phyloP scores from a whole-genome alignment of 2,329 filamentous ascomycete species.

The Zalaria sp. region DNA sequence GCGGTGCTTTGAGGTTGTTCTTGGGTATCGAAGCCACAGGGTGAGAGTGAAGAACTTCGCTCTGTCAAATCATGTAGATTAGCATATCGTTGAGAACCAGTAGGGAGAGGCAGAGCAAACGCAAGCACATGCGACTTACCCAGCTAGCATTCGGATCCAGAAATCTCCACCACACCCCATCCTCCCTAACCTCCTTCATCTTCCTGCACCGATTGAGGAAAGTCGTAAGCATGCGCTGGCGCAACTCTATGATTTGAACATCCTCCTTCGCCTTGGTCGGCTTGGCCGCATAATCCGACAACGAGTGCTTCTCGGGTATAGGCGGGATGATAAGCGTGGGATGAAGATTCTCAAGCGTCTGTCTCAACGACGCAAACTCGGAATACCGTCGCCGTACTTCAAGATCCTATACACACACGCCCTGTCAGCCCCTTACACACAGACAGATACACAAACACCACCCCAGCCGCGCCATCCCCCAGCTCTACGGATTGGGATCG shows the following conservation, averaged over 20 bases:
- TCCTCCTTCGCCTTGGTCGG: conserved; percentile 98
- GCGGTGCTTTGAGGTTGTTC: conserved; percentile 87
- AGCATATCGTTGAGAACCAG: too few relatives aligned
- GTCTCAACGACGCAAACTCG: conserved; percentile 82
- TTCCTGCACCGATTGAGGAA: conserved; percentile 86
- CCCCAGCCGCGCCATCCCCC: too few relatives aligned
- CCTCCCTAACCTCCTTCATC: conserved; percentile 83
- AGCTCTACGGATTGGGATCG: background rate
- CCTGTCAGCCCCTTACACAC: too few relatives aligned
- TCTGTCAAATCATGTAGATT: conserved; percentile 38
- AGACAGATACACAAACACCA: too few relatives aligned
- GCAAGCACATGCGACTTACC: conserved; percentile 40
- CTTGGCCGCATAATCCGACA: conserved; percentile 96
- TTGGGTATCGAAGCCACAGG: conserved; percentile 87
- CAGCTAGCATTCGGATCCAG: conserved; percentile 97
- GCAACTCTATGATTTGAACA: conserved; percentile 85
- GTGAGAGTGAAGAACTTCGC: conserved; percentile 85
- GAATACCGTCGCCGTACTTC: conserved; percentile 93
- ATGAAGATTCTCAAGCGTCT: conserved; percentile 79
- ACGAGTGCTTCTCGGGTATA: conserved; percentile 96
- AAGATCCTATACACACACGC: conserved; percentile 52
- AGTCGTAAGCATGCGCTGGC: conserved; percentile 92
- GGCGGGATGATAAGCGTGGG: conserved; percentile 91
- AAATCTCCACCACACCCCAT: conserved; percentile 96
- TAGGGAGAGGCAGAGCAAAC: background rate